These are phyloP conservation scores for Xerocomellus intermedius DNA, from an alignment of 768 basidiomycete genomes.

Conservation along the genomic window DNA sequence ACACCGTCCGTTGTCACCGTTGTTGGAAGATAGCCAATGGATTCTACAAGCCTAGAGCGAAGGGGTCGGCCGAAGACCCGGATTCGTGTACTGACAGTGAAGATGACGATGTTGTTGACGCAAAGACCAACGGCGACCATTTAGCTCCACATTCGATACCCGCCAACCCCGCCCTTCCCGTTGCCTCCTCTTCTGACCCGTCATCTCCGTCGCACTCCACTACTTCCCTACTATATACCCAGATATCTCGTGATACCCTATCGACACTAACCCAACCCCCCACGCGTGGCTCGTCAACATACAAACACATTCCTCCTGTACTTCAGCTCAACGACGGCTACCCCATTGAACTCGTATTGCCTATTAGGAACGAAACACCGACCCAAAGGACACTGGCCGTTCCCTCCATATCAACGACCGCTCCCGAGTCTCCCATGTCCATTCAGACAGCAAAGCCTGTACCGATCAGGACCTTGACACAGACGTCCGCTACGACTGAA, in stretches of 20 bases:
- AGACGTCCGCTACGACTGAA: slow-evolving; percentile 7
- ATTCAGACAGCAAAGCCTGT: slow-evolving; percentile 19
- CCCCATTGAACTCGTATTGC: slow-evolving; percentile 20
- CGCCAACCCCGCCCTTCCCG: slow-evolving; percentile 22
- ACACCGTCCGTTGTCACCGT: slow-evolving; percentile 87
- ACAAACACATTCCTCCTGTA: slow-evolving; percentile 26
- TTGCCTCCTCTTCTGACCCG: not conserved
- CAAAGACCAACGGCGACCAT: slow-evolving; percentile 21
- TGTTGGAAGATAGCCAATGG: slow-evolving; percentile 94
- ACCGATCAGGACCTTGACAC: slow-evolving; percentile 13
- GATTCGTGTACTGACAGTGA: slow-evolving; percentile 36
- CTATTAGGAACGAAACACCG: slow-evolving; percentile 4
- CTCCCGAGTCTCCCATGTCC: slow-evolving; percentile 39
- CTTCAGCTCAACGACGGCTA: slow-evolving; percentile 28
- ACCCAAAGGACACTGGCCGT: slow-evolving; percentile 47
- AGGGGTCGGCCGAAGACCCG: slow-evolving; percentile 17
- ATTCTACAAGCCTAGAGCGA: slow-evolving; percentile 39
- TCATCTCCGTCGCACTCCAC: slow-evolving; percentile 32
- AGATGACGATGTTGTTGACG: slow-evolving; percentile 27
- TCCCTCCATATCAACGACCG: slow-evolving; percentile 54
- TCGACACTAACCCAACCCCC: slow-evolving; percentile 10
- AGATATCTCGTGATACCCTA: slow-evolving; percentile 25
- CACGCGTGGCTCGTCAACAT: slow-evolving; percentile 9
- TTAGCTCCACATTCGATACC: slow-evolving; percentile 21
- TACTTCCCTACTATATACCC: slow-evolving; percentile 39